Base-by-base conservation (phyloP, 2,329 filamentous ascomycete species). In the Sclerotinia nivalis region DNA sequence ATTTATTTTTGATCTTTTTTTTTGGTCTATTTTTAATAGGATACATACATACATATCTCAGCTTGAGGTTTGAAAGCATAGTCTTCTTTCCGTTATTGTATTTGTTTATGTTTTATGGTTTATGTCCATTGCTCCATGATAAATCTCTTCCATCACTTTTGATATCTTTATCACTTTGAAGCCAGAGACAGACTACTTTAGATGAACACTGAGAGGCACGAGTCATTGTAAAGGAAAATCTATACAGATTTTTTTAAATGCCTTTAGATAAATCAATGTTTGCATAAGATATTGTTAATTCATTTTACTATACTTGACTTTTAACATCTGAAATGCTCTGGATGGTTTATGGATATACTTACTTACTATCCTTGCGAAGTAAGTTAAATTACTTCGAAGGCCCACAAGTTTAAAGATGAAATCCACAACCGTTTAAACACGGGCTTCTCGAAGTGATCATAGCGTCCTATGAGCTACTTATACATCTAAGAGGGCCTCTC, bases 401-500 rank as follows among this genome's bases (percentile, higher is more conserved):
- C 40, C 9, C 40, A 47, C 12, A 13, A 13, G 10, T 56, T n/a
- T 22, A 6, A 9, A 34, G 28, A 37, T 20, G 15, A 3, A 25
- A 18, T 20, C 43, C 28, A 34, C 20, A 34, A n/a, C 2, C 12
- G 12, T 49, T 31, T 31, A 1, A 49, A 55, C 15, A 18, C 18
- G 18, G 22, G 13, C 1, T 15, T 9, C 8, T 37, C 8, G 10
- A 15, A 22, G 31, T 2, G 1, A 40, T 13, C 31, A n/a, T 15
- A n/a, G 31, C 20, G 12, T 1, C 5, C 2, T 1, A 1, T 40
- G 1, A 8, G 8, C 5, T 58, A 37, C 0, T 4, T n/a, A 9
- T 15, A 1, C 2, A 15, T 7, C 13, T 1, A 37, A 3, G n/a
- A 58, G 12, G 0, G 31, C 0, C 0, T 0, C 0, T 0, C 0